Base-by-base conservation (phyloP, 2,329 filamentous ascomycete genomes). In the Alternaria atra region DNA sequence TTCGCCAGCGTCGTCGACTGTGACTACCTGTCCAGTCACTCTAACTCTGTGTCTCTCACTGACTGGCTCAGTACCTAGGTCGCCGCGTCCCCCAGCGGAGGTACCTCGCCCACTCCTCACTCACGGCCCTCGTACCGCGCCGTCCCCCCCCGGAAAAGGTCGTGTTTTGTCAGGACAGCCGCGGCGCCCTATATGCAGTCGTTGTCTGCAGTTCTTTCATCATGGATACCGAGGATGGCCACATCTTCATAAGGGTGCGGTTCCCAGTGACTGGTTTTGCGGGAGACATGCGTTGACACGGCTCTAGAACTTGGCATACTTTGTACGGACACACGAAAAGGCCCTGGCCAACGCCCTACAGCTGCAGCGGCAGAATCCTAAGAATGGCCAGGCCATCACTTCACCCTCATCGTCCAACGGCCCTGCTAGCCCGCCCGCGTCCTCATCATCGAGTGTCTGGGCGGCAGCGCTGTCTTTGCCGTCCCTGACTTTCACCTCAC, bases 321-420 rank as follows among this genome's bases (percentile, higher is more conserved):
- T 97, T 81, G 93, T 99, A 81, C 93, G 94, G 65, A 97, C 93
- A 57, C 93, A 99, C 84, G 95, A 99, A 82, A 97, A 97, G 82
- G 94, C 94, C 37, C 87, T 99, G 65, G 95, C 95, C 77, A 98
- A 98, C 83, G 94, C 94, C 72, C 84, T 97, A 65, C 94, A 97
- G 80, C 86, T 96, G 71, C 90, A 90, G 78, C 89, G 92, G 72
- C 90, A 92, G 73, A 86, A 87, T 64, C 82, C 85, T 40, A 90
- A 90, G 72, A 89, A 94, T 88, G 73, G 73, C 57, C 89, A 90
- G 61, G 70, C 76, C 55, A 77, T 60, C 17, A 63, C 70, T 35
- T 73, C 77, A 15, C 74, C 77, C 34, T 76, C 81, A 20, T 79
- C 80, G 51, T 84, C 75, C 39, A 69, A 68, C 44, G 63, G 65